Evolutionary conservation across 2,329 filamentous ascomycete species (phyloP), one percentile per base, ranked within the genome.

Genomic region (Phialemonium atrogriseum): DNA sequence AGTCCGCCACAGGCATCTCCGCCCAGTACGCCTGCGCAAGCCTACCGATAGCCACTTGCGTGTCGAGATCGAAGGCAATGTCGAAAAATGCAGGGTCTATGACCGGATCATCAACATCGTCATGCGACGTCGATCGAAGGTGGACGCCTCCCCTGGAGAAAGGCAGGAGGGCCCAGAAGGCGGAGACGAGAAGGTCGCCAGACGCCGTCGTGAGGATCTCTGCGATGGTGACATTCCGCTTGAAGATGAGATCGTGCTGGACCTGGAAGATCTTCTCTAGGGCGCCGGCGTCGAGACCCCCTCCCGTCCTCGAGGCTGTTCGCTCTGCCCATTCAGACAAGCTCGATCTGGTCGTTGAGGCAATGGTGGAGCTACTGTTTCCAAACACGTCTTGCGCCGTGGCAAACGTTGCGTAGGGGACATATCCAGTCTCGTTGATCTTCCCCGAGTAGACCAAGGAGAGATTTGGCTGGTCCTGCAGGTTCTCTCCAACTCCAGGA

Each of bases 401-500:
- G 6, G 39, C 32, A 22, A 55, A 55, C 3, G 44, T 48, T 7
- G 40, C 48, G 27, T 49, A 55, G 0, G 50, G 50, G 0, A 34
- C 26, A 9, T 27, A 37, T 1, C 42, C 44, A 5, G 42, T 38
- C 2, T 36, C n/a, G 7, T 45, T 45, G 2, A 40, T 13, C 10
- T 37, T 47, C 25, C 36, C 41, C 8, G 32, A 38, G 28, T 51
- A 58, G 5, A 37, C 24, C 5, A 60, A 29, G 1, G 32, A 22
- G 3, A 40, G 45, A 35, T 50, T 51, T 10, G 70, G 49, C 44
- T 76, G 69, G 29, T 73, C 68, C 38, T 68, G 59, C 1, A 73
- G 49, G 42, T 70, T 66, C 42, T 68, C 64, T 1, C 70, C 70
- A 0, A 74, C 69, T 4, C 67, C 68, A 0, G 64, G 64, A 1